These are phyloP conservation scores for California macrophylla DNA, from an alignment of 441 rosid species.

Conservation along the genomic window DNA sequence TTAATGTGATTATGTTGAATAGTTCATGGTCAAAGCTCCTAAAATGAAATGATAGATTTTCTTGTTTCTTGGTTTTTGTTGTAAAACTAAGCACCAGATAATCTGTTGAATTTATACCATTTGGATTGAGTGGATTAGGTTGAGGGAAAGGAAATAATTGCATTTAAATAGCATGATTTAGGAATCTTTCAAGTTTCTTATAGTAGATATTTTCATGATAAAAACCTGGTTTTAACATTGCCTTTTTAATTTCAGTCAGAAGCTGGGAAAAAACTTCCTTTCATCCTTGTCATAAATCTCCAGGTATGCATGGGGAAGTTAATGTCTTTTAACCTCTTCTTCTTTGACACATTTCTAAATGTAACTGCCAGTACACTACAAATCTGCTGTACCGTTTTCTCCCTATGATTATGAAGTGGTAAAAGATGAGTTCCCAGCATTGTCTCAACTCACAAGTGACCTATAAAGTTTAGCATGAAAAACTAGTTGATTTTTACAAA, in stretches of 20 bases:
- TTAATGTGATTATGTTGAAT: background rate
- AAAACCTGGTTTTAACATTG: background rate
- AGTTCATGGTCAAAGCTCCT: background rate
- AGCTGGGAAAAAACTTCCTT: conserved; percentile 83
- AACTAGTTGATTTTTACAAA: background rate
- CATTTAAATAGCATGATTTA: background rate
- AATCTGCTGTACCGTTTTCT: background rate
- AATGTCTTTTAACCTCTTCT: background rate
- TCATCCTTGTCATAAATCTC: conserved; percentile 74
- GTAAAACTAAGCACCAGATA: background rate
- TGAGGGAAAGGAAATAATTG: background rate
- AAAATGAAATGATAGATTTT: background rate
- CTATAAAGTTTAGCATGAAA: background rate
- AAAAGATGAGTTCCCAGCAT: background rate
- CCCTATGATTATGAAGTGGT: background rate
- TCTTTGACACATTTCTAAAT: background rate
- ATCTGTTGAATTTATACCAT: background rate
- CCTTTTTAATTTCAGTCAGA: conserved; percentile 53
- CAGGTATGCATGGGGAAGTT: conserved; percentile 41
- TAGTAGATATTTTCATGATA: background rate
- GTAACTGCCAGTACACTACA: background rate
- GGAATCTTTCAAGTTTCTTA: background rate
- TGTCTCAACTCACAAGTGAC: background rate
- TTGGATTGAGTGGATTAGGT: background rate
- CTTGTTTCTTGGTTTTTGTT: background rate